Evolutionary conservation across 1,284 basidiomycete genomes (phyloP), one percentile per base, ranked within the genome.

Genomic region (Rhodotorula sp.): DNA sequence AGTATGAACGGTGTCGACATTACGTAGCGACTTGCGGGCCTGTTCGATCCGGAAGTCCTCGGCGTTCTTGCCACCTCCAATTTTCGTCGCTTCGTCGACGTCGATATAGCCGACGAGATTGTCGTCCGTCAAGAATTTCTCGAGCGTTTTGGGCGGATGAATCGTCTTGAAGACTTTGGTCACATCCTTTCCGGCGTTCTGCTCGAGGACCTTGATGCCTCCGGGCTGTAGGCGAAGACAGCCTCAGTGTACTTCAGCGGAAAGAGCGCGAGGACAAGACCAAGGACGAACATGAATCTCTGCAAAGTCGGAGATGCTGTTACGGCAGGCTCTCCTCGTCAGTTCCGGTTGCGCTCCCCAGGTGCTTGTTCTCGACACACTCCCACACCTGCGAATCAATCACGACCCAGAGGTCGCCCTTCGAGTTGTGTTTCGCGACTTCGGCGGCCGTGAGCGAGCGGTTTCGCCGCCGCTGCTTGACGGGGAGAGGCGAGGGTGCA

Each of bases 381-480:
- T 91, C 89, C 80, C 90, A 91, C 29, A 91, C 89, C 64, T 84
- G 83, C 80, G 87, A 85, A 72, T 86, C 83, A 71, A 94, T 90
- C 75, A 94, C 88, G 71, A 95, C 89, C 93, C 92, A 94, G 80
- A 91, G 92, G 59, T 82, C 82, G 32, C 84, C 82, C 32, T 74
- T 72, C 34, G 77, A 81, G 70, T 81, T 83, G 78, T 88, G 86
- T 76, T 84, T 82, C 75, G 82, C 81, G 7, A 87, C 83, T 73
- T 87, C 85, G 27, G 51, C 64, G 1, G 64, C 64, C 24, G 64
- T 27, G 15, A 66, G 48, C 20, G 47, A 29, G 22, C 32, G 32
- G 10, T 56, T 11, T 8, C 53, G 51, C 22, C 11, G 27, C 3
- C 62, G 62, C 47, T 55, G 54, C 34, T 63, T 32, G n/a, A 55